Base-by-base conservation (phyloP, 2,329 filamentous ascomycete species). In the Colletotrichum lentis region DNA sequence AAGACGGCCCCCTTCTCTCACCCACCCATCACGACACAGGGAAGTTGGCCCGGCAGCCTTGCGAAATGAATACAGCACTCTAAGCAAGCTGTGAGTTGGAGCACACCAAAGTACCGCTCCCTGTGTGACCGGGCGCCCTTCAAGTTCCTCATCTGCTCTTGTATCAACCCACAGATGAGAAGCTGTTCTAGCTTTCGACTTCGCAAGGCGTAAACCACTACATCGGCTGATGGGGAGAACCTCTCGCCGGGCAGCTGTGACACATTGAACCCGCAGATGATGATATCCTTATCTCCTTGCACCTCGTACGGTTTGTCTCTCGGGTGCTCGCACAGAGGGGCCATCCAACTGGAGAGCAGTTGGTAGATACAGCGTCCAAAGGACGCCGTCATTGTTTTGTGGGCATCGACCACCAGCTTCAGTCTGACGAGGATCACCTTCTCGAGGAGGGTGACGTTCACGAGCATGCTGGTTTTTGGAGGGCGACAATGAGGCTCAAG, bases 311-410 rank as follows among this genome's bases (percentile, higher is more conserved):
- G 14, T 14, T 7, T 16, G 12, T 37, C n/a, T 8, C 8, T n/a
- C 2, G n/a, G 5, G 18, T 60, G 46, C 10, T 11, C n/a, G 22
- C 35, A 60, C 4, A 10, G 35, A 10, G 46, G 46, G 16, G 22
- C 35, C 2, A 2, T 10, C 57, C 35, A 43, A 5, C 3, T 3
- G 5, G 20, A 7, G 5, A 22, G 16, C 7, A 54, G 24, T 0
- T 1, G 2, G 18, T 8, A 1, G 4, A 54, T 3, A 2, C 49
- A 54, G 1, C 3, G 1, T 1, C 2, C 0, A 4, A 54, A 0
- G 4, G 18, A 18, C 8, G 11, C 7, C 0, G 3, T 3, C 3
- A 22, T 11, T n/a, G 24, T 20, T 5, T 46, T 6, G 24, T 18
- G 0, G 2, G 16, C 3, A 6, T 20, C 5, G 5, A 14, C 10